These are phyloP conservation scores for Entomortierella lignicola DNA, from an alignment of 192 early-diverging fungal genomes.

Conservation along the genomic window DNA sequence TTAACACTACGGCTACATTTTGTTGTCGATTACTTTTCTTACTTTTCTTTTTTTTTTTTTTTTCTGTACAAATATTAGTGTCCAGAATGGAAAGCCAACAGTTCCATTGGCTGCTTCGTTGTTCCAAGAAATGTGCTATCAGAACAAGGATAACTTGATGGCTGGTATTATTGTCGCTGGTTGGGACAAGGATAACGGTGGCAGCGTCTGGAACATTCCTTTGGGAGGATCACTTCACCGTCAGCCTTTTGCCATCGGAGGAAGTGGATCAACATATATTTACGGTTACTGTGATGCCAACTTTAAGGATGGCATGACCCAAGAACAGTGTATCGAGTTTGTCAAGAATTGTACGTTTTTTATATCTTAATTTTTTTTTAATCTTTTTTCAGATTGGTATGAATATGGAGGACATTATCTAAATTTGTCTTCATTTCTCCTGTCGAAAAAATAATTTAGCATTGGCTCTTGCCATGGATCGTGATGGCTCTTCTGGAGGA, in stretches of 20 bases:
- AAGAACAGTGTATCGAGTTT: conserved; percentile 91
- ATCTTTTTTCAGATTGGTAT: neutral
- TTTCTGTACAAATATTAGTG: conserved; percentile 54
- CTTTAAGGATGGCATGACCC: conserved; percentile 83
- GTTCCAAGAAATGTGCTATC: conserved; percentile 95
- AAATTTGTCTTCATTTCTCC: neutral
- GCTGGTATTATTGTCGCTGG: conserved; percentile 98
- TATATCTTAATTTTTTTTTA: neutral
- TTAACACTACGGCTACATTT: too few relatives aligned
- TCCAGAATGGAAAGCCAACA: conserved; percentile 88
- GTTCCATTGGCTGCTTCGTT: conserved; percentile 89
- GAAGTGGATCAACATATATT: conserved; percentile 96
- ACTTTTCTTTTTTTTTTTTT: neutral
- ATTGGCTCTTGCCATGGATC: conserved; percentile 91
- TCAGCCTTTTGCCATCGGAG: conserved; percentile 93
- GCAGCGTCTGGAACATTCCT: conserved; percentile 89
- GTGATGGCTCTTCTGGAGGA: conserved; percentile 98
- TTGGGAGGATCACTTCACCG: conserved; percentile 94
- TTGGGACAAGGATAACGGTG: conserved; percentile 93
- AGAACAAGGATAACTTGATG: conserved; percentile 88
- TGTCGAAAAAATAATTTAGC: conserved; percentile 60
- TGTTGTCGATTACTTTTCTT: too few relatives aligned
- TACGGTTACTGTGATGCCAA: conserved; percentile 97
- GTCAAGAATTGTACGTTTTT: conserved; percentile 88
- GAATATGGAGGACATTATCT: neutral